Evolutionary conservation across 345 rosid species (phyloP).

Genomic region (Alliaria petiolata): DNA sequence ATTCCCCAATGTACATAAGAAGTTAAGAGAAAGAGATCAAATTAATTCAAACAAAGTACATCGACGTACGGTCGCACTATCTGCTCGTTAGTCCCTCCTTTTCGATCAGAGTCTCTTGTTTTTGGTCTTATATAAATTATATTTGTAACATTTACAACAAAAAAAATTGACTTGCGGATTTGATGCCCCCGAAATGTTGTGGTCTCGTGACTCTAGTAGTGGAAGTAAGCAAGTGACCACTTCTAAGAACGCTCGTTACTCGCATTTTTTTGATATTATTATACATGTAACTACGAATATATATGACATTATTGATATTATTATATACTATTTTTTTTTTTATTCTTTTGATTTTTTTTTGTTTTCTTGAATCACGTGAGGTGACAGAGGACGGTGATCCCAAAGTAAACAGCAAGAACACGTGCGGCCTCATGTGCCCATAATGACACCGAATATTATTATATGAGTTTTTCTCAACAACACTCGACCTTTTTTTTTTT

Average conservation of each 20-base stretch:
- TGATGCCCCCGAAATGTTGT: slow-evolving; percentile 19
- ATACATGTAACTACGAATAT: neutral
- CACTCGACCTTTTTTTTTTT: neutral
- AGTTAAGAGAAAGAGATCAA: neutral
- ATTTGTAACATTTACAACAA: neutral
- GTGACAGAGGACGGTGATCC: slow-evolving; percentile 51
- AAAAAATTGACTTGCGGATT: slow-evolving; percentile 1
- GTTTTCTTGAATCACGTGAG: slow-evolving; percentile 48
- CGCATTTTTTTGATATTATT: neutral
- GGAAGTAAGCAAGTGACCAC: slow-evolving; percentile 35
- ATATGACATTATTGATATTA: slow-evolving; percentile 7
- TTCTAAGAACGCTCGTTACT: slow-evolving; percentile 23
- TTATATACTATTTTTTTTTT: neutral
- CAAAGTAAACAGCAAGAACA: slow-evolving; percentile 46
- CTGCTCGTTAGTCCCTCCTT: neutral
- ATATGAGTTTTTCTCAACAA: slow-evolving; percentile 17
- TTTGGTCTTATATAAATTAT: neutral
- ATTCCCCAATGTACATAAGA: neutral
- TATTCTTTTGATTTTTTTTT: slow-evolving; percentile 14
- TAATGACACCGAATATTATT: slow-evolving; percentile 33
- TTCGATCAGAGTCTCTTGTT: neutral
- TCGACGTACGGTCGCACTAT: slow-evolving; percentile 22
- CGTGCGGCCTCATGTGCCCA: slow-evolving; percentile 57
- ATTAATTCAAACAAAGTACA: slow-evolving; percentile 15
- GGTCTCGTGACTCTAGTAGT: slow-evolving; percentile 29